Base-by-base conservation (phyloP, 768 basidiomycete species). In the Calocybe indica region DNA sequence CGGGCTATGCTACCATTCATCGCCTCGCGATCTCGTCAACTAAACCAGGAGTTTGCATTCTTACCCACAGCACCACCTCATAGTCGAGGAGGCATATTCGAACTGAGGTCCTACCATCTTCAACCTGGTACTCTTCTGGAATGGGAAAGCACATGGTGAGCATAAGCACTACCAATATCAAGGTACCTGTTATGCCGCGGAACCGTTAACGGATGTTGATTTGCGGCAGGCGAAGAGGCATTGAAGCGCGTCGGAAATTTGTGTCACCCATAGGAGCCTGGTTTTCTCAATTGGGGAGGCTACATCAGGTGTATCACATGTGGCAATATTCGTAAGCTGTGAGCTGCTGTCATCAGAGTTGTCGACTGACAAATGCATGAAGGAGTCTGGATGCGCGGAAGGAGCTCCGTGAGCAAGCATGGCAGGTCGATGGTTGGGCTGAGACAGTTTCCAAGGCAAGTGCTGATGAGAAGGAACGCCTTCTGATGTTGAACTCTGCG, bases 401-500 rank as follows among this genome's bases (percentile, higher is more conserved):
- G 66, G 82, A 88, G 54, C 82, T 74, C 37, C 78, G 95, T 37
- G 89, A 95, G 65, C 80, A 84, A 62, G 92, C 93, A 15, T 99
- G 95, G 95, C 79, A 89, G 58, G 75, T 92, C 55, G 91, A 94
- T 52, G 92, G 92, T 5, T 99, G 95, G 95, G 87, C 88, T 38
- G 89, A 90, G 64, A 95, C 92, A 0, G 92, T 95, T 32, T 83
- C 85, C 52, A 92, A 94, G 83, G 93, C 83, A 55, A 53, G 73
- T 55, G 31, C 22, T 29, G 39, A 15, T 34, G 29, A 30, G 14
- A 30, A 33, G 31, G 31, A 15, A 43, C 15, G 42, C 30, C 14
- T 7, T 35, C 40, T 49, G 37, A 34, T 52, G 40, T 58, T 47
- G 49, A 43, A 32, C 14, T 15, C 7, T 41, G 51, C 49, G 45